These are phyloP conservation scores for Hebeloma cylindrosporum DNA, from an alignment of 768 basidiomycete species.

Conservation along the genomic window DNA sequence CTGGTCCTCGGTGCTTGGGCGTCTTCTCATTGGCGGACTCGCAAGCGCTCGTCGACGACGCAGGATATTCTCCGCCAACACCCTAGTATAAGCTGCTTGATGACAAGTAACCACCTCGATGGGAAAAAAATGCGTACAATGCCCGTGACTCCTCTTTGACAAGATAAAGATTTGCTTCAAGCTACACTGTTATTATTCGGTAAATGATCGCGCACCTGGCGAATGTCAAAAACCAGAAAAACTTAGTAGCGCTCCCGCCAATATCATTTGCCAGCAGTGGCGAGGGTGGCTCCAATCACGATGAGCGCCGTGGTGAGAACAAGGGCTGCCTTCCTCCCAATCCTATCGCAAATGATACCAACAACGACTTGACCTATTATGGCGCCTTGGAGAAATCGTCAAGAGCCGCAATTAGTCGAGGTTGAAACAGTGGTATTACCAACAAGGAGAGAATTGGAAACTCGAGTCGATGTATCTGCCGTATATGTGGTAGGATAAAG, in stretches of 20 bases:
- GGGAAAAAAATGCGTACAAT: constrained; percentile 38
- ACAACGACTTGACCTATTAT: constrained; percentile 61
- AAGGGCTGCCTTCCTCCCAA: constrained; percentile 77
- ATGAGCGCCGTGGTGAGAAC: constrained; percentile 68
- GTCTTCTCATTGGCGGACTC: constrained; percentile 76
- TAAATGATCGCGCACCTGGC: constrained; percentile 35
- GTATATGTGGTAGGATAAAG: constrained; percentile 68
- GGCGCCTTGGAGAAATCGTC: too few relatives aligned
- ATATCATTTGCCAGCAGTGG: constrained; percentile 68
- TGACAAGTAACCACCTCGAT: background rate
- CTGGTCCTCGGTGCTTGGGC: constrained; percentile 57
- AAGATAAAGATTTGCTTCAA: background rate
- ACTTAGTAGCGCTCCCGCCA: constrained; percentile 50
- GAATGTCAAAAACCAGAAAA: constrained; percentile 76
- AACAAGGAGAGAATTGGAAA: constrained; percentile 70
- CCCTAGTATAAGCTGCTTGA: constrained; percentile 39
- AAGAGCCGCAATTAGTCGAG: too few relatives aligned
- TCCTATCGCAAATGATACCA: constrained; percentile 68
- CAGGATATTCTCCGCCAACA: constrained; percentile 79
- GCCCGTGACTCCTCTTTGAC: constrained; percentile 60
- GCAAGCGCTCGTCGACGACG: constrained; percentile 64
- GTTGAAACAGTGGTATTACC: constrained; percentile 42
- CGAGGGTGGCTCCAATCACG: constrained; percentile 65
- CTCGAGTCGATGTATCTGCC: constrained; percentile 58
- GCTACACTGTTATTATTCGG: too few relatives aligned